Conservation (phyloP, 192 early-diverging fungal genomes). For the Coemansia sp. region DNA sequence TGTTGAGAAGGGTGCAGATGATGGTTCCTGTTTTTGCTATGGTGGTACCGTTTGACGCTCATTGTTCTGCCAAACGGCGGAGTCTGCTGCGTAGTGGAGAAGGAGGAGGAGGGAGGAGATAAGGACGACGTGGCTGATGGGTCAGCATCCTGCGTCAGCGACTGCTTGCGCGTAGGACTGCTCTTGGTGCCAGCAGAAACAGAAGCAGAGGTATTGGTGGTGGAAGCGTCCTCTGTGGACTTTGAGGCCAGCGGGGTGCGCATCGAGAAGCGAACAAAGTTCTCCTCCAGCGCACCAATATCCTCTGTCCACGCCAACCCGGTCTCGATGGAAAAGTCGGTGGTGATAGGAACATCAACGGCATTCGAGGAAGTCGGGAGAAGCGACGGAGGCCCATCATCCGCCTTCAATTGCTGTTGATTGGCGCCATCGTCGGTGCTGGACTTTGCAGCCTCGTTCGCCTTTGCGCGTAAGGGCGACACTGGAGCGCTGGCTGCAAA, state of each 20-base stretch:
- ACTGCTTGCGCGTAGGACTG: background rate
- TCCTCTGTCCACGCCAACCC: slow-evolving; percentile 51
- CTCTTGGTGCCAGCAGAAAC: background rate
- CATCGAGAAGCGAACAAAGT: slow-evolving; percentile 50
- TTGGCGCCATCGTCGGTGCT: background rate
- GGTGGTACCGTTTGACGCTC: slow-evolving; percentile 24
- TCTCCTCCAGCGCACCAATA: slow-evolving; percentile 39
- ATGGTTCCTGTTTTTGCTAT: background rate
- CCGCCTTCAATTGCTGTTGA: slow-evolving; percentile 3
- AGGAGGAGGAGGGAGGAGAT: no score
- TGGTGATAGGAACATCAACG: slow-evolving; percentile 4
- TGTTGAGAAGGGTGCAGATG: background rate
- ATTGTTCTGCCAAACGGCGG: slow-evolving; percentile 23
- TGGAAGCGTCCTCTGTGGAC: background rate
- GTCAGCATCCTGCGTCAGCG: background rate
- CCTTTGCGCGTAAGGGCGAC: background rate
- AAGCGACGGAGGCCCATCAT: background rate
- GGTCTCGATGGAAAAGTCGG: slow-evolving; percentile 25
- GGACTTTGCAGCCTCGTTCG: background rate
- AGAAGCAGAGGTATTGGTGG: background rate
- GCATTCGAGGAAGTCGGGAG: slow-evolving; percentile 20
- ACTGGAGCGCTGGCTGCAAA: slow-evolving; percentile 10
- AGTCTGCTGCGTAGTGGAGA: background rate
- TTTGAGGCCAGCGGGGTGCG: slow-evolving; percentile 22
- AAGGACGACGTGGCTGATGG: background rate